Conservation (phyloP, 179 eudicot species). For the Silene noctiflora region DNA sequence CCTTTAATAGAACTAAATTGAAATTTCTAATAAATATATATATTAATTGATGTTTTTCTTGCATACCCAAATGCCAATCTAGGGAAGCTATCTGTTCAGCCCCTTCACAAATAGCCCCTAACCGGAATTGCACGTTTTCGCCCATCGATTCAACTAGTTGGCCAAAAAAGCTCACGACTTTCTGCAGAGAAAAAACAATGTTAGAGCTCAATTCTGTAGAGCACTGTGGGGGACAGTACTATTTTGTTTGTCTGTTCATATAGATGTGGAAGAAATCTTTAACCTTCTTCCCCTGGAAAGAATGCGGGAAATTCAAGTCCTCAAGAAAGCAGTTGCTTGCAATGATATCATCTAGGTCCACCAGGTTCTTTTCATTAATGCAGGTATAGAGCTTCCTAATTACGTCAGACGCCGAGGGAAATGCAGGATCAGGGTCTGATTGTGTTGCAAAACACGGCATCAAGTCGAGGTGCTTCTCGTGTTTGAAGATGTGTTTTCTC, state of each 20-base stretch:
- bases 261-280: background rate
- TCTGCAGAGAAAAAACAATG: constrained; percentile 36
- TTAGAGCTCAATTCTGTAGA: background rate
- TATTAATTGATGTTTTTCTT: too few species aligned
- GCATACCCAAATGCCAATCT: constrained; percentile 71
- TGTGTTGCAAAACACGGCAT: constrained; percentile 16
- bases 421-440: constrained; percentile 12
- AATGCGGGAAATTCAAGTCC: constrained; percentile 52
- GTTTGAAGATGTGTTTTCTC: background rate
- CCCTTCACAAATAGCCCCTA: constrained; percentile 52
- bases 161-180: constrained; percentile 44
- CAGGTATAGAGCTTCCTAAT: constrained; percentile 49
- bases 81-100: constrained; percentile 43
- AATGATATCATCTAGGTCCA: constrained; percentile 35
- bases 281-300: constrained; percentile 69
- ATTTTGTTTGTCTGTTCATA: background rate
- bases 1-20: background rate
- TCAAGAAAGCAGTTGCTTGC: constrained; percentile 54
- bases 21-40: too few species aligned
- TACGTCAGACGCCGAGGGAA: constrained; percentile 34
- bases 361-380: constrained; percentile 49
- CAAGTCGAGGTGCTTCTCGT: constrained; percentile 4
- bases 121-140: constrained; percentile 44
- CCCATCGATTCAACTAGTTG: constrained; percentile 62
- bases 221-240: background rate